These are phyloP conservation scores for Wallacemonas sp. DNA, from an alignment of 208 protist species.

Conservation along the genomic window DNA sequence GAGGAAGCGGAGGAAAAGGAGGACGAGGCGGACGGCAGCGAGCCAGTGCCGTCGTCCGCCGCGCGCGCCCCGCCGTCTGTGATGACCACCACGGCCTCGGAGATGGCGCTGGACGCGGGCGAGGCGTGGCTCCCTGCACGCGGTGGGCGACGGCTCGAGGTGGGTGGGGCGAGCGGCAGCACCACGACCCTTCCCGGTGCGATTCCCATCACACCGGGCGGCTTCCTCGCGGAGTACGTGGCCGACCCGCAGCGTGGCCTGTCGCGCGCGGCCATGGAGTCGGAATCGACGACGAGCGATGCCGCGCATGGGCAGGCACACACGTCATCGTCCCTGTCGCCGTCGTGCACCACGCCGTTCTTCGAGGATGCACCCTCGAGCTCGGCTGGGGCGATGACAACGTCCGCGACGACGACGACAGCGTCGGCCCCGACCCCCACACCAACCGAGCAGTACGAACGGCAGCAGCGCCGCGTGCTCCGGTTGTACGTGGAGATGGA, in stretches of 20 bases:
- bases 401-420: background rate
- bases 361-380: background rate
- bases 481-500: conserved; percentile 50
- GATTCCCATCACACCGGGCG: conserved; percentile 19
- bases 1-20: background rate
- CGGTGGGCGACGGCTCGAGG: background rate
- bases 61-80: background rate
- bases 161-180: background rate
- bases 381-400: no score
- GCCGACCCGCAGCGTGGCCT: conserved; percentile 13
- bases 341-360: background rate
- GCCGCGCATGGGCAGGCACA: background rate
- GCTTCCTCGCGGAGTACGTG: conserved; percentile 15
- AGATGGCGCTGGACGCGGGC: background rate
- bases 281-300: background rate
- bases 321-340: background rate
- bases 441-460: conserved; percentile 17
- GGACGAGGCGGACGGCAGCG: background rate
- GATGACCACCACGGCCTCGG: background rate
- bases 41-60: no score
- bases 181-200: background rate
- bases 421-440: no score
- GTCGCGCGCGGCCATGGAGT: background rate
- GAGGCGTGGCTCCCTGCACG: background rate
- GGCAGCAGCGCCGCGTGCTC: conserved; percentile 27